Base-by-base conservation (phyloP, 176 grass and related monocot species). In the Bothriochloa decipiens region DNA sequence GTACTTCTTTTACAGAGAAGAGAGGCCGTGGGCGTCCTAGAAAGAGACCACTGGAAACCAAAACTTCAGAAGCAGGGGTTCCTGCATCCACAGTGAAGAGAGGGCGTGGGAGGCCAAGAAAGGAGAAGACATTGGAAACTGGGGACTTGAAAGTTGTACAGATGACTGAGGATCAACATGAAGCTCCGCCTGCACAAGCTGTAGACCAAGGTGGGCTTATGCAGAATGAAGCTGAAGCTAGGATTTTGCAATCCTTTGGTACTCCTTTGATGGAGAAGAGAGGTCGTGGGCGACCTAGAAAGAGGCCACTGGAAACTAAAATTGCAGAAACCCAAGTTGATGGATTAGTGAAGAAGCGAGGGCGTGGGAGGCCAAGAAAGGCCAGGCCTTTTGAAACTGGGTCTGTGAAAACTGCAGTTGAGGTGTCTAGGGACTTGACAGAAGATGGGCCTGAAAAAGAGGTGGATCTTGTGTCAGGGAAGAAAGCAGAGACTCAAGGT, bases 271-370 rank as follows among this genome's bases (percentile, higher is more conserved):
- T 36, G 70, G 85, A 41, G 46, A 89, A 81, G 62, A 81, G 77
- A 69, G 82, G 70, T 17, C 70, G n/a, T 32, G 87, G 82, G n/a
- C 49, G 83, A 25, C 88, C 88, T 15, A 85, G 55, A 49, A 89
- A 85, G 60, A 74, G 20, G 22, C 58, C 58, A 11, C 20, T 69
- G 42, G 28, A 23, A 3, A 57, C 41, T 14, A 39, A 13, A 11
- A 64, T 42, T 65, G n/a, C 29, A 58, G 85, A 42, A 76, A 76
- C 68, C 35, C 39, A 43, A 22, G 65, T 37, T 50, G n/a, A 11
- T 36, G 18, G 18, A 15, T 33, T 23, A 26, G 78, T 26, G 70
- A 75, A 49, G 55, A 85, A 49, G 67, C 73, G 84, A 83, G 68
- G 74, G 33, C 18, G 58, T n/a, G 82, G 81, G 16, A 86, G 85